Evolutionary conservation across 306 rosid genomes (phyloP).

Genomic region (Vicia sativa): DNA sequence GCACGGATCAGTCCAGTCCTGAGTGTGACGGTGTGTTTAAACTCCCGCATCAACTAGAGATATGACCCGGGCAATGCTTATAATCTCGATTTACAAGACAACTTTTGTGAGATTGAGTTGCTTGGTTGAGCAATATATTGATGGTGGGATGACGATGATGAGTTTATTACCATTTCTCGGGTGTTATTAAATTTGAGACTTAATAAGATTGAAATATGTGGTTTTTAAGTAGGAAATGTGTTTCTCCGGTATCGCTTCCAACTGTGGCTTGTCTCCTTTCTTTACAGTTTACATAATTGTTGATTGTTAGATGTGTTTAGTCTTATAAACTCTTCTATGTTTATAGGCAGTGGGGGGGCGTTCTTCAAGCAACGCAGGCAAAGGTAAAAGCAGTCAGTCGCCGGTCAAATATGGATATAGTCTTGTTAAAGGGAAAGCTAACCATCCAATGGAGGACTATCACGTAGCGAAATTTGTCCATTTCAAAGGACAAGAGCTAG

Average conservation of each 20-base stretch:
- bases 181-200: conserved; percentile 26
- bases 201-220: conserved; percentile 11
- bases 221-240: conserved; percentile 1
- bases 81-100: not conserved
- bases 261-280: conserved; percentile 23
- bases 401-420: conserved; percentile 81
- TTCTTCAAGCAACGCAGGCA: conserved; percentile 77
- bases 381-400: conserved; percentile 71
- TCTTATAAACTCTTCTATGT: conserved; percentile 24
- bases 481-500: conserved; percentile 60
- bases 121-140: conserved; percentile 7
- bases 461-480: conserved; percentile 76
- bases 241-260: conserved; percentile 33
- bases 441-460: conserved; percentile 93
- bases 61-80: not conserved
- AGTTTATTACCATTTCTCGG: conserved; percentile 14
- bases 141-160: not conserved
- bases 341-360: conserved; percentile 68
- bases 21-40: not conserved
- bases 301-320: conserved; percentile 18
- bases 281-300: not conserved
- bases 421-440: conserved; percentile 95
- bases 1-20: not conserved
- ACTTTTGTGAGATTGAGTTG: not conserved
- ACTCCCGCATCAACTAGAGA: not conserved